These are phyloP conservation scores for Asterochloris erici DNA, from an alignment of 139 green algal genomes.

Conservation along the genomic window DNA sequence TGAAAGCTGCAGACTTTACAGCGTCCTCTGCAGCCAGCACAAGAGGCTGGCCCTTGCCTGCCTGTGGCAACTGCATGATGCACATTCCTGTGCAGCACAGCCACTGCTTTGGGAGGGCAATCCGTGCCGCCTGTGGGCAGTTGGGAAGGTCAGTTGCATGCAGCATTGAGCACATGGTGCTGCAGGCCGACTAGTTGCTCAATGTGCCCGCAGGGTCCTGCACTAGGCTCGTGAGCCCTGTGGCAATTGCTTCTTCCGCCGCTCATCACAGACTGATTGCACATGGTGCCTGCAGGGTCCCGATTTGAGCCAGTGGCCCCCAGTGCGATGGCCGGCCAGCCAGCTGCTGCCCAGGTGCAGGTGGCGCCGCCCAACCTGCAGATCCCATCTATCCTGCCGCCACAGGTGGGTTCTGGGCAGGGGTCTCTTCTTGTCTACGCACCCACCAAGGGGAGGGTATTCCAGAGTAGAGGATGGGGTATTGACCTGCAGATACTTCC, in stretches of 20 bases:
- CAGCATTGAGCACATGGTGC: neutral
- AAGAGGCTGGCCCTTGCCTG: too few species aligned
- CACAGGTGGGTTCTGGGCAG: neutral
- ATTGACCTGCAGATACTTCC: neutral
- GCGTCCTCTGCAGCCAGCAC: too few species aligned
- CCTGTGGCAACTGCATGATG: too few species aligned
- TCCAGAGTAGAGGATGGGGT: neutral
- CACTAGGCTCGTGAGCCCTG: neutral
- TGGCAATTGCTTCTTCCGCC: neutral
- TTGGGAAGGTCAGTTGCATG: too few species aligned
- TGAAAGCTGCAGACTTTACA: too few species aligned
- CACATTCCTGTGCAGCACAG: too few species aligned
- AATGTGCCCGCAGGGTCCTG: neutral
- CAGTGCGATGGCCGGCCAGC: neutral
- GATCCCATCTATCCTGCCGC: conserved; percentile 28
- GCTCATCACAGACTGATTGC: neutral
- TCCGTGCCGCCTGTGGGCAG: too few species aligned
- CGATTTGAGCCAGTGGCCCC: neutral
- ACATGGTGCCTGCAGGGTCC: neutral
- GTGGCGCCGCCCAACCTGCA: conserved; percentile 22
- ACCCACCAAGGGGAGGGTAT: neutral
- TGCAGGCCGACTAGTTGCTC: too few species aligned
- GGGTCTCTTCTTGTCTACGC: neutral
- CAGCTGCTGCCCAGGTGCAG: neutral
- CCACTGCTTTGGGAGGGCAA: too few species aligned